phyloP scores from a whole-genome alignment of 2,329 filamentous ascomycete species.

The Sporothrix mexicana region DNA sequence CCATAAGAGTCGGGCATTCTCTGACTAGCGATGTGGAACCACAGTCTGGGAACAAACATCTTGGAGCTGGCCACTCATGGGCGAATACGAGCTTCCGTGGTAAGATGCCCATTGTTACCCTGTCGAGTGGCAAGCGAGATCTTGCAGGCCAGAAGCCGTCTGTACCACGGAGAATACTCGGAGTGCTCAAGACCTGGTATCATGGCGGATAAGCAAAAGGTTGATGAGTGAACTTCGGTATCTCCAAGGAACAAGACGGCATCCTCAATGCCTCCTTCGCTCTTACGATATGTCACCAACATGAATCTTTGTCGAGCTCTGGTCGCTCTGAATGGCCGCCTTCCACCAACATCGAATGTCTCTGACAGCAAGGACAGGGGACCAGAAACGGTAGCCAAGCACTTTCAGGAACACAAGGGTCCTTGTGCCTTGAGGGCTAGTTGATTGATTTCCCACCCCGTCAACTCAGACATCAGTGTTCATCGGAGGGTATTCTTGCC shows the following conservation, averaged over 20 bases:
- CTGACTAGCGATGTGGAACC: not conserved
- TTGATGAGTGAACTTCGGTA: no score
- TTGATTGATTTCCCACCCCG: not conserved
- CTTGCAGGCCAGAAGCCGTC: conserved; percentile 9
- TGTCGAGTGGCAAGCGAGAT: conserved; percentile 21
- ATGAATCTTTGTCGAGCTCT: not conserved
- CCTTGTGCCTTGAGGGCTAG: not conserved
- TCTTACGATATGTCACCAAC: not conserved
- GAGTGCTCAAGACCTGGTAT: not conserved
- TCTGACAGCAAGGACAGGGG: conserved; percentile 7
- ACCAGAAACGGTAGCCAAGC: not conserved
- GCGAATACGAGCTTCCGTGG: conserved; percentile 9
- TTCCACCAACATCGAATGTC: not conserved
- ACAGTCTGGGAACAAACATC: not conserved
- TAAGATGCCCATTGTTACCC: not conserved
- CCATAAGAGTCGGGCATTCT: not conserved
- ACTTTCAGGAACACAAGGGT: not conserved
- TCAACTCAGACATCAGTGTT: not conserved
- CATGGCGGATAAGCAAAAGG: no score
- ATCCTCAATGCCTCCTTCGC: not conserved
- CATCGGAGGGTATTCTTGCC: conserved; percentile 1
- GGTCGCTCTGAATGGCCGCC: not conserved
- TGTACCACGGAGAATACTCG: not conserved
- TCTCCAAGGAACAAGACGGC: not conserved
- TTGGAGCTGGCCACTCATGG: not conserved